Percentiles rank a stretch among this genome's conserved stretches.
Conservation (phyloP, 2,329 filamentous ascomycete genomes). For the Ophiostoma novo-ulmi region DNA sequence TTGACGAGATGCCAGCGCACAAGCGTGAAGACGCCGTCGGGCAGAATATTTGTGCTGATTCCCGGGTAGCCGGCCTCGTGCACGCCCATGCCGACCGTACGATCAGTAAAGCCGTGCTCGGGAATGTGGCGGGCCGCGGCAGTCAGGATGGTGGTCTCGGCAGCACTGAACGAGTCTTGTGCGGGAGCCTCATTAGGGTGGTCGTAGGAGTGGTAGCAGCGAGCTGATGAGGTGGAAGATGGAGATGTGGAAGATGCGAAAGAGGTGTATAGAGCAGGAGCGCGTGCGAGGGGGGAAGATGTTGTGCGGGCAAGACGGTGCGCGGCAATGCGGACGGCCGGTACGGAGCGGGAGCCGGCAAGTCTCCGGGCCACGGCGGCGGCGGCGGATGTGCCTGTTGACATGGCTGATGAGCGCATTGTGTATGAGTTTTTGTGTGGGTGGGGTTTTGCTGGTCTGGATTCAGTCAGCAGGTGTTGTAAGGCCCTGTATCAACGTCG, state of each 20-base stretch:
- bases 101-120: slow-evolving; percentile 71
- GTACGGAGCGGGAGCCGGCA: not conserved
- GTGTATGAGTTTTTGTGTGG: not conserved
- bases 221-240: slow-evolving; percentile 25
- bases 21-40: slow-evolving; percentile 73
- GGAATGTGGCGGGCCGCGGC: slow-evolving; percentile 78
- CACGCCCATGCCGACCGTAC: slow-evolving; percentile 69
- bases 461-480: not conserved
- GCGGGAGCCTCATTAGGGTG: slow-evolving; percentile 62
- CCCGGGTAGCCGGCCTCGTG: slow-evolving; percentile 81
- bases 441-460: not conserved
- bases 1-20: slow-evolving; percentile 71
- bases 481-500: not conserved
- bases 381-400: slow-evolving; percentile 1
- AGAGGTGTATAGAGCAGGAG: not conserved
- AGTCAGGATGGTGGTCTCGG: slow-evolving; percentile 72
- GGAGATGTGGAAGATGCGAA: not conserved
- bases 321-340: not conserved
- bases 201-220: slow-evolving; percentile 67
- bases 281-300: not conserved
- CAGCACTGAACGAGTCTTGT: slow-evolving; percentile 56
- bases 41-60: slow-evolving; percentile 77
- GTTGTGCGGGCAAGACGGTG: not conserved
- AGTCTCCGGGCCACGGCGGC: slow-evolving; percentile 18
- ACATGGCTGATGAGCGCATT: slow-evolving; percentile 12